Conservation (phyloP, 2,329 filamentous ascomycete species). For the Chalaropsis thielavioides region DNA sequence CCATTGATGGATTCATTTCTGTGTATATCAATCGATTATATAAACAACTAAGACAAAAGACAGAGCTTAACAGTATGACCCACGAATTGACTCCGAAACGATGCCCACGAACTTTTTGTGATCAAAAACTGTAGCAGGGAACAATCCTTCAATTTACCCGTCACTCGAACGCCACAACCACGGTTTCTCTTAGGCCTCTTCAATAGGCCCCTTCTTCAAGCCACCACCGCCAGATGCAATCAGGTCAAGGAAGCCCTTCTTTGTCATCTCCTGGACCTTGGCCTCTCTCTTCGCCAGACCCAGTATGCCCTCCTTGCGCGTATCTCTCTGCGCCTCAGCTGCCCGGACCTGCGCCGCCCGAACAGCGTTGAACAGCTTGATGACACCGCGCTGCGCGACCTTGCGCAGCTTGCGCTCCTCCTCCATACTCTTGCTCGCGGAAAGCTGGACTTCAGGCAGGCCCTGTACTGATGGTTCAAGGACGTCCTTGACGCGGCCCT, state of each 20-base stretch:
- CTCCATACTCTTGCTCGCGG: conserved; percentile 36
- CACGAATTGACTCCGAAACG: neutral
- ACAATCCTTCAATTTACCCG: neutral
- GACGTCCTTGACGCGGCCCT: conserved; percentile 78
- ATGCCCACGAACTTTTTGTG: conserved; percentile 5
- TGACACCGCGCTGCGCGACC: conserved; percentile 82
- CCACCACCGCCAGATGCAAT: conserved; percentile 53
- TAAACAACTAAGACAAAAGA: neutral
- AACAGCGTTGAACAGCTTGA: conserved; percentile 93
- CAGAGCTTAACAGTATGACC: neutral
- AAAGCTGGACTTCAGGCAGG: conserved; percentile 2
- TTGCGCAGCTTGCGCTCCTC: conserved; percentile 70
- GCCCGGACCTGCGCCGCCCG: conserved; percentile 83
- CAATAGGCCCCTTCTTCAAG: conserved; percentile 43
- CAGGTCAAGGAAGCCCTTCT: conserved; percentile 87
- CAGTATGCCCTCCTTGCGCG: conserved; percentile 57
- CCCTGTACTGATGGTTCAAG: conserved; percentile 28
- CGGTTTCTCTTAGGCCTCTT: conserved; percentile 34
- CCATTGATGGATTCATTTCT: neutral
- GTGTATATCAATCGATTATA: conserved; percentile 4
- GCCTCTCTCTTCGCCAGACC: conserved; percentile 71
- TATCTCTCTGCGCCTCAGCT: conserved; percentile 56
- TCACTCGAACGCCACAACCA: neutral
- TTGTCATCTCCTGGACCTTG: conserved; percentile 88
- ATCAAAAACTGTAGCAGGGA: conserved; percentile 3